Evolutionary conservation across 495 filamentous ascomycete species (phyloP).

Genomic region (Penicillium macrosclerotiorum): DNA sequence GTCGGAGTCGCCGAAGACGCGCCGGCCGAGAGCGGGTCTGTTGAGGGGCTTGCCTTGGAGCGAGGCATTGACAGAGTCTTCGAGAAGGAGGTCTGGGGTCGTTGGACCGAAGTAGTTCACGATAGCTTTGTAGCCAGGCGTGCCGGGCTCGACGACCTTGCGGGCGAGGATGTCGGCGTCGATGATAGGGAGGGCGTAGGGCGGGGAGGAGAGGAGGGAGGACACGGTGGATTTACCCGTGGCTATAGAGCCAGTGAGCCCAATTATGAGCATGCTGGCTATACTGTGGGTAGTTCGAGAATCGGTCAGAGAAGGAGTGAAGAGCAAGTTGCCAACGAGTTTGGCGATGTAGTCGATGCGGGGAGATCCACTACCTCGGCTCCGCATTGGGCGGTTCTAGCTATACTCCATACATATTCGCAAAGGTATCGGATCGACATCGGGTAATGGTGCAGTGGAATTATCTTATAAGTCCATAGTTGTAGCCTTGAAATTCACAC

Average conservation of each 20-base stretch:
- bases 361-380: constrained; percentile 19
- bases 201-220: constrained; percentile 68
- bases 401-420: too few species aligned
- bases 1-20: constrained; percentile 75
- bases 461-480: too few species aligned
- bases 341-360: constrained; percentile 12
- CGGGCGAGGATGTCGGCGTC: constrained; percentile 92
- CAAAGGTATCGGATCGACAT: too few species aligned
- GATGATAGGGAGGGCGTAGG: constrained; percentile 87
- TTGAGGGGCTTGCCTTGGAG: constrained; percentile 70
- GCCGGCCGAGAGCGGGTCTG: constrained; percentile 75
- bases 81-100: constrained; percentile 79
- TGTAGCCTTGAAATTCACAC: too few species aligned
- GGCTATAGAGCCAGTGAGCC: constrained; percentile 94
- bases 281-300: not conserved
- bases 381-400: constrained; percentile 10
- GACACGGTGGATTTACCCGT: constrained; percentile 98
- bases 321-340: too few species aligned
- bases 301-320: not conserved
- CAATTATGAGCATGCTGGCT: constrained; percentile 80
- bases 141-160: constrained; percentile 88
- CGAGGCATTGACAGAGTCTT: constrained; percentile 27
- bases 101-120: constrained; percentile 71
- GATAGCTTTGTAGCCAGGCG: constrained; percentile 74
- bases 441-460: too few species aligned